Conservation (phyloP, 768 basidiomycete genomes). For the Floccularia luteovirens region DNA sequence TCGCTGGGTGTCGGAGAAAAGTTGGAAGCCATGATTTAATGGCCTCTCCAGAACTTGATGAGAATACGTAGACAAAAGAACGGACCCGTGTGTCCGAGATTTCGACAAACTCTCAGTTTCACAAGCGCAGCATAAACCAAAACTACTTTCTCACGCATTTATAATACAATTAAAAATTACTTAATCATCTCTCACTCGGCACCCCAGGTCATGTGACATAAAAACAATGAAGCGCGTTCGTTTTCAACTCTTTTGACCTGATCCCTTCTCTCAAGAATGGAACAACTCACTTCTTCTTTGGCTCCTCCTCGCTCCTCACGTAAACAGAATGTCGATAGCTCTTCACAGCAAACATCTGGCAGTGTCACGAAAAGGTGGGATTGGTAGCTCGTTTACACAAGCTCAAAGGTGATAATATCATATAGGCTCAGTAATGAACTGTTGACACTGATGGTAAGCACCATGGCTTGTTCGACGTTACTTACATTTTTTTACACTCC, state of each 20-base stretch:
- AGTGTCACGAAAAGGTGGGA: conserved; percentile 79
- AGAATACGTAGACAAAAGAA: too few species aligned
- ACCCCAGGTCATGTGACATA: too few species aligned
- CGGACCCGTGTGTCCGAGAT: too few species aligned
- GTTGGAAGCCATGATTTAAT: conserved; percentile 32
- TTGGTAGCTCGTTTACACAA: conserved; percentile 4
- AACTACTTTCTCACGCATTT: too few species aligned
- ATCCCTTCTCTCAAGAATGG: too few species aligned
- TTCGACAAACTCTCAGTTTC: too few species aligned
- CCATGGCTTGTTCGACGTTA: background rate
- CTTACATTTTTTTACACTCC: conserved; percentile 1
- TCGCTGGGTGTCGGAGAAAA: conserved; percentile 42
- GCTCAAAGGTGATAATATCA: background rate
- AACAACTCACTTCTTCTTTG: conserved; percentile 62
- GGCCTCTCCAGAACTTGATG: conserved; percentile 3
- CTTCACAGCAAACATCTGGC: conserved; percentile 52
- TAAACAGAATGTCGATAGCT: conserved; percentile 49
- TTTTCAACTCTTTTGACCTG: too few species aligned
- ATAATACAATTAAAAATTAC: too few species aligned
- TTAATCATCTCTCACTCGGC: too few species aligned
- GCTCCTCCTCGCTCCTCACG: conserved; percentile 48
- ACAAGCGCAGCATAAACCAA: too few species aligned
- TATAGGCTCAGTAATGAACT: conserved; percentile 72
- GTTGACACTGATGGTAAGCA: conserved; percentile 80
- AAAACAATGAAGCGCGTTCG: too few species aligned